Evolutionary conservation across 2,329 filamentous ascomycete genomes (phyloP), one percentile per base, ranked within the genome.

Genomic region (Leptographium lundbergii): DNA sequence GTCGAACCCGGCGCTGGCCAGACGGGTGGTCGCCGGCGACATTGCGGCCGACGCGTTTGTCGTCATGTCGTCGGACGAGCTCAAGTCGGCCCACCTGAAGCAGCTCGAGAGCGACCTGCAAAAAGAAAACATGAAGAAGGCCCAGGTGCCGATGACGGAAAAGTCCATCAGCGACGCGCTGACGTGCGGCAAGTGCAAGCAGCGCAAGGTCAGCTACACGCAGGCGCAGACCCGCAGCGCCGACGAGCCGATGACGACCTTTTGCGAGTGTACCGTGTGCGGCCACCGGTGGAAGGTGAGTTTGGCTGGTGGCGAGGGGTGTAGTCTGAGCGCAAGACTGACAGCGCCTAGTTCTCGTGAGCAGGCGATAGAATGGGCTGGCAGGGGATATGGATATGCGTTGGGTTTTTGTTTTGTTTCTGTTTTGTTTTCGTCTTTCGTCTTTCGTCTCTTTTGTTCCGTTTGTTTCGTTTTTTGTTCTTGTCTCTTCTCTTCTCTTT

Each of bases 141-240:
- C 94, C 1, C 95, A 97, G 85, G 91, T 95, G 13, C 89, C 92
- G 60, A 88, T 91, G 78, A 88, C 85, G 22, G 87, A 96, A 74
- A 94, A 91, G 80, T 91, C 87, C 69, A 90, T 96, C 74, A 91
- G 86, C 70, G 87, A 88, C 70, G 89, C 86, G 60, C 80, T 97
- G 68, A 86, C 89, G 73, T 99, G 94, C 75, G 84, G 90, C 69
- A 91, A 91, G 73, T 99, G 94, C 75, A 88, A 88, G 67, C 81
- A 95, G 80, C 91, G 88, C 78, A 91, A 90, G 78, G 94, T 97
- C 69, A 91, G 87, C 73, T 99, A 99, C 74, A 90, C 84, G 55
- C 94, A 99, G 75, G 94, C 94, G 5, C 94, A 99, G 78, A 99
- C 94, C 19, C 82, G 94, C 64, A 88, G 84, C 75, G 94, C 94